These are phyloP conservation scores for Cymbopogon flexuosus DNA, from an alignment of 202 grass and related monocot species.

Conservation along the genomic window DNA sequence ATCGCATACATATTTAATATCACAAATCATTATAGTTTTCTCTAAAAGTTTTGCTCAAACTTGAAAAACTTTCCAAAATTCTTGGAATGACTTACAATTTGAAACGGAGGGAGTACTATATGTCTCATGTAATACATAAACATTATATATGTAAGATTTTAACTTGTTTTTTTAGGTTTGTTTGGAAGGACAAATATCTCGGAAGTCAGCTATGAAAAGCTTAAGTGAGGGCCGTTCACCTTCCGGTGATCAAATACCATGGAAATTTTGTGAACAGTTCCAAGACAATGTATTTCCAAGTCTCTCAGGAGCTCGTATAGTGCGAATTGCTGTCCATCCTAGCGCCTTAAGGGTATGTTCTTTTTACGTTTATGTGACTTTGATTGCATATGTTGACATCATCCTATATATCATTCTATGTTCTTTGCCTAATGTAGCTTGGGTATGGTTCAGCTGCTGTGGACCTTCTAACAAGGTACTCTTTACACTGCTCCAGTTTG, in stretches of 20 bases:
- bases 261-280: conserved; percentile 99
- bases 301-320: conserved; percentile 89
- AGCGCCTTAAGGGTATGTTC: conserved; percentile 67
- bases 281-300: conserved; percentile 93
- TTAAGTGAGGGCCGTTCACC: conserved; percentile 70
- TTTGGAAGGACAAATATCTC: conserved; percentile 94
- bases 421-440: conserved; percentile 47
- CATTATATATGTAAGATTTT: conserved; percentile 3
- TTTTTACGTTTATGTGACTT: not conserved
- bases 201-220: conserved; percentile 77
- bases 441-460: conserved; percentile 83
- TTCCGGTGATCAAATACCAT: conserved; percentile 94
- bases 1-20: too few relatives aligned
- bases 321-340: conserved; percentile 93
- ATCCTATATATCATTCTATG: conserved; percentile 9
- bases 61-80: too few relatives aligned
- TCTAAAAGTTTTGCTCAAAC: too few relatives aligned
- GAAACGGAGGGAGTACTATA: not conserved
- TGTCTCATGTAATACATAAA: not conserved
- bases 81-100: too few relatives aligned
- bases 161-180: conserved; percentile 60
- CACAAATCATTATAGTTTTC: too few relatives aligned
- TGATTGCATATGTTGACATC: conserved; percentile 21
- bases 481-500: not conserved
- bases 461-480: conserved; percentile 61